phyloP scores from a whole-genome alignment of 805 yeast species.

The Candida xiaguanensis region DNA sequence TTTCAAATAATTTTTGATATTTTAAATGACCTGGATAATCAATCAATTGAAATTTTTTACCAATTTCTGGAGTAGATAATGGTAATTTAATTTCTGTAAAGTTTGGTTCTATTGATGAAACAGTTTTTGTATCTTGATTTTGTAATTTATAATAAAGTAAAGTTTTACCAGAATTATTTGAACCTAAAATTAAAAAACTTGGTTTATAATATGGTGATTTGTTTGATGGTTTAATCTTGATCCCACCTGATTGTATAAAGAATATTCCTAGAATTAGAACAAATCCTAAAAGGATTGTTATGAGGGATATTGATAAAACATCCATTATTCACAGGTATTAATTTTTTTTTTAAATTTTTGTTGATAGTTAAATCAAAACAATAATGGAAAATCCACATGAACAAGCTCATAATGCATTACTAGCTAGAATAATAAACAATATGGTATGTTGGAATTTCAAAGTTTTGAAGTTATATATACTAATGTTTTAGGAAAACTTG shows the following conservation, averaged over 20 bases:
- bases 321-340: slow-evolving; percentile 20
- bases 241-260: slow-evolving; percentile 20
- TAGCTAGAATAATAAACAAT: slow-evolving; percentile 72
- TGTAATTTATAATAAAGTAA: slow-evolving; percentile 40
- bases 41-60: slow-evolving; percentile 46
- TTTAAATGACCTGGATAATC: slow-evolving; percentile 92
- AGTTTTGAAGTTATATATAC: too few relatives aligned
- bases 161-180: slow-evolving; percentile 66
- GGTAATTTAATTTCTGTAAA: slow-evolving; percentile 28
- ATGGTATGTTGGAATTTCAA: slow-evolving; percentile 69
- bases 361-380: slow-evolving; percentile 6
- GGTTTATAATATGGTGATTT: slow-evolving; percentile 36
- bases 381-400: slow-evolving; percentile 84
- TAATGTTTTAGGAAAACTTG: slow-evolving; percentile 50
- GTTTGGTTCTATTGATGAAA: slow-evolving; percentile 39
- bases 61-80: slow-evolving; percentile 29
- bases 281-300: slow-evolving; percentile 26
- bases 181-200: slow-evolving; percentile 62
- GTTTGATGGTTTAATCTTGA: slow-evolving; percentile 9
- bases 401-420: slow-evolving; percentile 70
- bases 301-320: slow-evolving; percentile 19
- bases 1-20: slow-evolving; percentile 55
- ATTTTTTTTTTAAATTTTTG: neutral
- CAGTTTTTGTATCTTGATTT: slow-evolving; percentile 21
- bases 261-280: slow-evolving; percentile 20